Evolutionary conservation across 495 filamentous ascomycete species (phyloP), one percentile per base, ranked within the genome.

Genomic region (Achaetomiella virescens): DNA sequence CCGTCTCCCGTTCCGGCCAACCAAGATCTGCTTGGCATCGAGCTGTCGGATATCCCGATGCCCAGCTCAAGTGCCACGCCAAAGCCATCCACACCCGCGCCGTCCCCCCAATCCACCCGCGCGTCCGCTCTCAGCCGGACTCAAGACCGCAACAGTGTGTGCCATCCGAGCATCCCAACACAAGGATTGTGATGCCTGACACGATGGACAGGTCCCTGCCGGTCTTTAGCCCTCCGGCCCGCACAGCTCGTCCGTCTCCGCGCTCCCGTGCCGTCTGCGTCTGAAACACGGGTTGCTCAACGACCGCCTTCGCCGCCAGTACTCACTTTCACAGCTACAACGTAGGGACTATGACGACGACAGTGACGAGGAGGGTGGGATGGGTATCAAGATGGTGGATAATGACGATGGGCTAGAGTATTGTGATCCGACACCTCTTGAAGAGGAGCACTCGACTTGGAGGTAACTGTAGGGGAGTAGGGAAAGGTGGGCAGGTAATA

Each of bases 381-480:
- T 66, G 70, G 66, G 72, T 12, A 77, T 77, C 41, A 66, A 70
- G 36, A 79, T 81, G 71, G 78, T 83, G 1, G 71, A 81, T 54
- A 80, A 83, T 31, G 66, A 73, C 33, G 56, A 52, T 1, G 64
- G 50, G 0, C 46, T 68, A 18, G 60, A 49, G 14, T 64, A 54
- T 33, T 22, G 57, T n/a, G 66, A 69, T 11, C 66, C 68, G 1
- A 61, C 49, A 17, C 64, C 66, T 1, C 60, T 70, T 2, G 54
- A 70, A 17, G 61, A 68, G 22, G 38, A 52, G 38, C 12, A 42
- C 15, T 31, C 49, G n/a, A 53, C 38, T 17, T 53, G 50, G 50
- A 43, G 40, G 8, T 53, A n/a, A n/a, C n/a, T n/a, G n/a, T n/a
- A n/a, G n/a, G n/a, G n/a, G 38, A 52, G 9, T 24, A 1, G 22